Percentiles rank a stretch among this genome's conserved stretches.
phyloP scores from a whole-genome alignment of 306 rosid genomes.

The Cucurbita maxima region DNA sequence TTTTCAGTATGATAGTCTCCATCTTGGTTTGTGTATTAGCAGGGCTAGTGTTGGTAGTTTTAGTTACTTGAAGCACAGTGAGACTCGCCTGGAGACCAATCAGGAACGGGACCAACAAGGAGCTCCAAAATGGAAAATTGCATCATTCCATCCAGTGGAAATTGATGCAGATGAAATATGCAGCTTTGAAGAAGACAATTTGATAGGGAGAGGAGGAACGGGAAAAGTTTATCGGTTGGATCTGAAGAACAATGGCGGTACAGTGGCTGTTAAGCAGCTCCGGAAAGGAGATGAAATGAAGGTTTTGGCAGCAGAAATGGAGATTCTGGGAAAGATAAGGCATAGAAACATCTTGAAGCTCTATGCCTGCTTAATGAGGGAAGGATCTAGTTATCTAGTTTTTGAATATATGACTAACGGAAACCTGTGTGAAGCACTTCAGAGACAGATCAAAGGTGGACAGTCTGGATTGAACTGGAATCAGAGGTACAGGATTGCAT shows the following conservation, averaged over 20 bases:
- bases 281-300: constrained; percentile 51
- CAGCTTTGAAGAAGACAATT: constrained; percentile 46
- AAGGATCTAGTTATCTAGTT: constrained; percentile 60
- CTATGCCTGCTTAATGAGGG: constrained; percentile 62
- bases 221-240: constrained; percentile 80
- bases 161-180: constrained; percentile 63
- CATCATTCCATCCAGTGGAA: constrained; percentile 64
- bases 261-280: constrained; percentile 73
- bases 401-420: constrained; percentile 89
- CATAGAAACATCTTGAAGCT: constrained; percentile 83
- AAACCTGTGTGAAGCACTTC: constrained; percentile 67
- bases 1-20: constrained; percentile 35
- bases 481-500: constrained; percentile 60
- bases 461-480: constrained; percentile 53
- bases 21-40: constrained; percentile 30
- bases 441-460: constrained; percentile 39
- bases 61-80: constrained; percentile 28
- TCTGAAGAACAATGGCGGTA: constrained; percentile 31
- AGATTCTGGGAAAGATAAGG: constrained; percentile 69
- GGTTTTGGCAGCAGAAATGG: constrained; percentile 77
- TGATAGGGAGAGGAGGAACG: constrained; percentile 80
- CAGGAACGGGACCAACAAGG: constrained; percentile 23
- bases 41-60: constrained; percentile 30
- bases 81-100: constrained; percentile 12
- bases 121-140: constrained; percentile 52